phyloP scores from a whole-genome alignment of 306 rosid species.

The Coriaria nepalensis region DNA sequence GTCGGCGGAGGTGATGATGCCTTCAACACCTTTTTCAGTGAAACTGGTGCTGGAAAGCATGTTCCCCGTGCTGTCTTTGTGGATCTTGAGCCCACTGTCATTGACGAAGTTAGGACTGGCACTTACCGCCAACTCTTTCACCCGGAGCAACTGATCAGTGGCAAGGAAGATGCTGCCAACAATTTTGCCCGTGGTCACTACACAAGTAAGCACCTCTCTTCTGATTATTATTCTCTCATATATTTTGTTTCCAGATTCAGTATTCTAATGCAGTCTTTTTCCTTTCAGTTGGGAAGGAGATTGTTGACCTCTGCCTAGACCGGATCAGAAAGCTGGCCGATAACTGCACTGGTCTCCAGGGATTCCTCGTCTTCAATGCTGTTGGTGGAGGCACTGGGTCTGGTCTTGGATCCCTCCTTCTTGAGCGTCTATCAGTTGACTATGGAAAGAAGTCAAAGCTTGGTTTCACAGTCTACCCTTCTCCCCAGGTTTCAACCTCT shows the following conservation, averaged over 20 bases:
- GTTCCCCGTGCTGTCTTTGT: constrained; percentile 77
- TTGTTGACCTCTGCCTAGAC: constrained; percentile 68
- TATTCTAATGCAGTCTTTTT: neutral
- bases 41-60: constrained; percentile 76
- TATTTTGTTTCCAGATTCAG: neutral
- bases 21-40: constrained; percentile 78
- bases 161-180: constrained; percentile 81
- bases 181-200: constrained; percentile 85
- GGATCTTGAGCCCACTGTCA: constrained; percentile 74
- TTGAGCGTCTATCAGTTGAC: constrained; percentile 69
- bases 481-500: constrained; percentile 74
- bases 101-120: constrained; percentile 74
- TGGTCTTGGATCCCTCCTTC: constrained; percentile 68
- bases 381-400: constrained; percentile 87
- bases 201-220: constrained; percentile 31
- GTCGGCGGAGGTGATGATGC: constrained; percentile 74
- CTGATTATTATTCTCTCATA: neutral
- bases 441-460: constrained; percentile 79
- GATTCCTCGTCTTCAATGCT: constrained; percentile 71
- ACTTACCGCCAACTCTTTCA: constrained; percentile 68
- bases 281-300: constrained; percentile 70
- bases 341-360: constrained; percentile 81
- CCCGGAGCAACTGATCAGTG: constrained; percentile 71
- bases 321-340: constrained; percentile 71
- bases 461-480: constrained; percentile 71